Base-by-base conservation (phyloP, 2,329 filamentous ascomycete genomes). In the Trichophaea hybrida region DNA sequence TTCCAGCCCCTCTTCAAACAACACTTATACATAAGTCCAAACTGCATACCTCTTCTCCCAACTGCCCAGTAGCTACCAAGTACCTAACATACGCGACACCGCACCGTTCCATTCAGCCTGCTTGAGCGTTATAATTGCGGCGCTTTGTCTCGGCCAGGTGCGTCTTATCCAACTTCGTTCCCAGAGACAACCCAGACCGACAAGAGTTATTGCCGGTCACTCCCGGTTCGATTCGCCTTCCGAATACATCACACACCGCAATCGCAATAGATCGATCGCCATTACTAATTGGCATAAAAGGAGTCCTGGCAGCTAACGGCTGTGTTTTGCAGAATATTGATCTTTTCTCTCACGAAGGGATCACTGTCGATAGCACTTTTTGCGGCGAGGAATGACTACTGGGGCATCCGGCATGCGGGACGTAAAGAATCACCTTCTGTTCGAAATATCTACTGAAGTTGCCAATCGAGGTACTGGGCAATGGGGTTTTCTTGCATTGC, bases 381-480 rank as follows among this genome's bases (percentile, higher is more conserved):
- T 35, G 33, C 32, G 50, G 37, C 13, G 34, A 43, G 4, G 37
- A 56, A 56, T 13, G 15, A 56, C 34, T 24, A 4, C 24, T 35
- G 33, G 13, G 50, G 50, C 50, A 35, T 6, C 34, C 50, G 33
- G 50, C 33, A 35, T 32, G 48, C 48, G 82, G 70, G 90, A 97
- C 75, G 87, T 97, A 70, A 89, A 86, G 76, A 93, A 94, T 74
- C 93, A 97, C 75, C 78, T 94, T 70, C 85, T 98, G 68, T 98
- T 98, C 72, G 93, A 98, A 76, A 79, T 97, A 69, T 89, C 93
- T 62, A 97, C 93, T 24, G 93, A 98, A 73, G 93, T 97, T 68
- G 93, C 93, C 64, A 94, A 97, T 78, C 83, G 93, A 80, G 88
- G 88, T 91, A 78, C 67, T 24, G 24, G 24, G 24, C 24, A 24